phyloP scores from a whole-genome alignment of 257 asterid genomes.

The Plectranthus barbatus region DNA sequence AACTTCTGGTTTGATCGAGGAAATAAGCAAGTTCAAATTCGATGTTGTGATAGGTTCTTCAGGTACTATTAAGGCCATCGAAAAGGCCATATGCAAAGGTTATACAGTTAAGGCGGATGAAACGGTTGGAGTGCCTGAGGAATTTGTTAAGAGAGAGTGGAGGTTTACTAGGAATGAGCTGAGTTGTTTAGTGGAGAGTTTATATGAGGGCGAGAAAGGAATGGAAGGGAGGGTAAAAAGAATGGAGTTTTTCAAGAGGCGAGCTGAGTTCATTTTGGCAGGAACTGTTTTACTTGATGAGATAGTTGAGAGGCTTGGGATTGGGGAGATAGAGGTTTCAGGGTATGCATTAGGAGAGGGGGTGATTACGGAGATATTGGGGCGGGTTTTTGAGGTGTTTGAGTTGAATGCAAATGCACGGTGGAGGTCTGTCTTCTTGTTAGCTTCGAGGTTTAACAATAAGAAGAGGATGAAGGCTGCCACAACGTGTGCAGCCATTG shows the following conservation, averaged over 20 bases:
- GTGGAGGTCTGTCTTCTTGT: slow-evolving; percentile 58
- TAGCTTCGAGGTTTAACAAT: slow-evolving; percentile 46
- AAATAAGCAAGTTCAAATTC: slow-evolving; percentile 34
- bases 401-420: slow-evolving; percentile 56
- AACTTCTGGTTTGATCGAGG: slow-evolving; percentile 37
- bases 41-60: slow-evolving; percentile 63
- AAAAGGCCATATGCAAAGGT: slow-evolving; percentile 47
- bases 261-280: slow-evolving; percentile 55
- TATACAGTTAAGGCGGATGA: slow-evolving; percentile 30
- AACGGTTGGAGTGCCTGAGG: slow-evolving; percentile 29
- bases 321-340: slow-evolving; percentile 65
- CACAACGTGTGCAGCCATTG: slow-evolving; percentile 37
- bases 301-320: slow-evolving; percentile 43
- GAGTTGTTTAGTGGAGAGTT: slow-evolving; percentile 38
- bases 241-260: slow-evolving; percentile 36
- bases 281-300: slow-evolving; percentile 63
- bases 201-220: slow-evolving; percentile 38
- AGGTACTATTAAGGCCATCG: slow-evolving; percentile 69
- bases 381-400: slow-evolving; percentile 29
- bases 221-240: slow-evolving; percentile 32
- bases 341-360: slow-evolving; percentile 76
- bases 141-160: slow-evolving; percentile 52
- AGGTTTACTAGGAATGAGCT: slow-evolving; percentile 49
- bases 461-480: slow-evolving; percentile 64
- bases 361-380: slow-evolving; percentile 58